Base-by-base conservation (phyloP, 23 red algal species). In the Gracilaria gracilis region DNA sequence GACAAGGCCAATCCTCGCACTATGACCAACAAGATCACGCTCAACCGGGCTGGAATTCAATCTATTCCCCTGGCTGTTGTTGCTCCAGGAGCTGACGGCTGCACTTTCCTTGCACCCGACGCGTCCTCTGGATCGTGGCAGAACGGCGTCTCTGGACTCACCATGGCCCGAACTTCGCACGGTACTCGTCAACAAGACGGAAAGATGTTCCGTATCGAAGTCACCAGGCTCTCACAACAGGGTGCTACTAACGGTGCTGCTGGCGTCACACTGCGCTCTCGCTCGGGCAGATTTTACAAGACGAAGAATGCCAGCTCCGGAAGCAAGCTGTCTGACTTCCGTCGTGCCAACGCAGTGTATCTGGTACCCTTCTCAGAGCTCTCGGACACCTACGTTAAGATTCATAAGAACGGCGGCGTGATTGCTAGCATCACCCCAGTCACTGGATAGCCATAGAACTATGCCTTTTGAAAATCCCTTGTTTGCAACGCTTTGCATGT, bases 171-270 rank as follows among this genome's bases (percentile, higher is more conserved):
- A 53, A 85, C 67, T 39, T 89, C 61, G 15, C 93, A 90, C 69
- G 95, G 95, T 38, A 39, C 83, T 21, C 90, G 84, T 39, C 51
- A 67, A 29, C 29, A 57, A 16, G 82, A 40, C n/a, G 82, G 86
- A 9, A 89, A 93, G 70, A 89, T 95, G 81, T 98, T 81, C 89
- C 96, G 96, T n/a, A 88, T 98, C 48, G 96, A 98, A 44, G 87
- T 81, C 19, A 93, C 96, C 21, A 89, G 84, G 54, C 88, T 80
- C 75, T 55, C 78, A 25, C 92, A 98, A 74, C 51, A 51, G 16
- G 75, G 51, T 9, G 71, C 89, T 8, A 84, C 61, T 31, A 93
- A 88, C 32, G 95, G 89, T 20, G 67, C 55, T 36, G 81, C 95
- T 23, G 96, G 96, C 55, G 82, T 95, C 19, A 79, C 42, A 27